Evolutionary conservation across 1,284 basidiomycete species (phyloP).

Genomic region (Naganishia liquefaciens): DNA sequence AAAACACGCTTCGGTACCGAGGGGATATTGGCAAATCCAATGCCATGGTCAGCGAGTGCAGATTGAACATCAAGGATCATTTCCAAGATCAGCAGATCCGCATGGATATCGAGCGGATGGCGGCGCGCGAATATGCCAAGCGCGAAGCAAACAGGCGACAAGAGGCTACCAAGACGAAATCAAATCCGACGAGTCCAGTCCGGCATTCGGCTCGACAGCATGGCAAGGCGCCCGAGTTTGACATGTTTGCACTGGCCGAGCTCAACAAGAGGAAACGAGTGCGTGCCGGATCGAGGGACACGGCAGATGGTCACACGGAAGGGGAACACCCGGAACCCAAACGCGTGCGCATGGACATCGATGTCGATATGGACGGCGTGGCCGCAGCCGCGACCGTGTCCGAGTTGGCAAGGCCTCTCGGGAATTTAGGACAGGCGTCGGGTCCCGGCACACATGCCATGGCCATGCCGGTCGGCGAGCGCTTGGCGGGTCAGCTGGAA

Average conservation of each 20-base stretch:
- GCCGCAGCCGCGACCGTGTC: background rate
- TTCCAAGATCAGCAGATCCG: slow-evolving; percentile 77
- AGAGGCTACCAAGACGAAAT: slow-evolving; percentile 56
- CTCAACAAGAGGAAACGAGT: slow-evolving; percentile 38
- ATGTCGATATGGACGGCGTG: slow-evolving; percentile 4
- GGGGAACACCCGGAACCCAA: slow-evolving; percentile 6
- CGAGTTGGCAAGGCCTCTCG: background rate
- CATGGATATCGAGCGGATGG: slow-evolving; percentile 86
- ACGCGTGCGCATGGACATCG: slow-evolving; percentile 9
- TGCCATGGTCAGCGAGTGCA: slow-evolving; percentile 83
- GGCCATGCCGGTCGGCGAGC: slow-evolving; percentile 5
- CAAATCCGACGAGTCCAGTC: slow-evolving; percentile 39
- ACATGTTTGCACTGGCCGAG: slow-evolving; percentile 64
- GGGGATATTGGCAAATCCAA: slow-evolving; percentile 80
- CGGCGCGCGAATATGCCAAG: slow-evolving; percentile 71
- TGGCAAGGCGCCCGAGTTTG: slow-evolving; percentile 67
- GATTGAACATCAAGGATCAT: slow-evolving; percentile 78
- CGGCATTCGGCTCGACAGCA: slow-evolving; percentile 65
- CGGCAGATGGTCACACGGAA: slow-evolving; percentile 13
- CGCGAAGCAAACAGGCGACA: slow-evolving; percentile 40
- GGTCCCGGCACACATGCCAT: slow-evolving; percentile 25
- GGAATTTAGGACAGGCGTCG: background rate
- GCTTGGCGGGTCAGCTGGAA: slow-evolving; percentile 19
- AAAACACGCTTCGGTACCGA: slow-evolving; percentile 68
- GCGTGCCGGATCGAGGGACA: slow-evolving; percentile 28